These are phyloP conservation scores for Lithospermum erythrorhizon DNA, from an alignment of 257 asterid genomes.

Conservation along the genomic window DNA sequence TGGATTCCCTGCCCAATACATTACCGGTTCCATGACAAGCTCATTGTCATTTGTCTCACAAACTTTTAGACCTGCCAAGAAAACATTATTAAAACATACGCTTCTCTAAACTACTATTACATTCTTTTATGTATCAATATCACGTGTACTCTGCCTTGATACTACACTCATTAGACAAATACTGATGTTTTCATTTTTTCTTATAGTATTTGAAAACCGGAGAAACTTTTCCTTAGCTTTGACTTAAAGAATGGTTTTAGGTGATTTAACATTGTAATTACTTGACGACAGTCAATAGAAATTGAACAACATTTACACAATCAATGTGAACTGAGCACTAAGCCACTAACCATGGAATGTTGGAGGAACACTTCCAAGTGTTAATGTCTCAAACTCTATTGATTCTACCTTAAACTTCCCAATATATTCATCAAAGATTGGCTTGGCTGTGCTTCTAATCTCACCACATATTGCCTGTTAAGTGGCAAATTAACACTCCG, in stretches of 20 bases:
- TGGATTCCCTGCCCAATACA: constrained; percentile 84
- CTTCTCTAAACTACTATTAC: no score
- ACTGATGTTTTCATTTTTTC: no score
- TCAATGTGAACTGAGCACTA: constrained; percentile 14
- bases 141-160: no score
- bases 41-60: constrained; percentile 78
- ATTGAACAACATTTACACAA: neutral
- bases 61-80: constrained; percentile 57
- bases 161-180: no score
- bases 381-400: constrained; percentile 52
- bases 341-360: constrained; percentile 73
- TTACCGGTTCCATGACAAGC: constrained; percentile 71
- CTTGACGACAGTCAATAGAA: neutral
- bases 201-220: neutral
- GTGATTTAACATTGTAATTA: neutral
- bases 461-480: constrained; percentile 57
- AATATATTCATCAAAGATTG: constrained; percentile 59
- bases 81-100: neutral
- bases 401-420: constrained; percentile 60
- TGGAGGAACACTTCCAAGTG: constrained; percentile 83
- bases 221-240: neutral
- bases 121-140: no score
- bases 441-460: constrained; percentile 64
- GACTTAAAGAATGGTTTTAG: neutral
- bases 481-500: constrained; percentile 4